A percentile compares a stretch with the other conserved stretches of the same genome.
phyloP scores from a whole-genome alignment of 208 protist genomes.

The Naegleria gruberi region DNA sequence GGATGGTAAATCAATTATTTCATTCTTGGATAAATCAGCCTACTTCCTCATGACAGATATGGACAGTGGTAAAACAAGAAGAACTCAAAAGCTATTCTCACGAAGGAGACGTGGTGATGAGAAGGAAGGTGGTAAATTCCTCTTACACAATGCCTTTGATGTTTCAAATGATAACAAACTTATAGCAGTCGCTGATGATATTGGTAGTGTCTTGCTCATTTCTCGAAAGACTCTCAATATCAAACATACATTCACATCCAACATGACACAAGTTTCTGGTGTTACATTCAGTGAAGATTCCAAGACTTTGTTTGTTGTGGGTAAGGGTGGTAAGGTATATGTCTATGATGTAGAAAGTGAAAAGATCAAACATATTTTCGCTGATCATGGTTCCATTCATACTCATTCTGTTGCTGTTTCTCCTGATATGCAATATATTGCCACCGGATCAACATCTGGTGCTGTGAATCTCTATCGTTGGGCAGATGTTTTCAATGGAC shows the following conservation, averaged over 20 bases:
- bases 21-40: neutral
- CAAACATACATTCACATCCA: neutral
- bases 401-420: neutral
- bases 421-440: neutral
- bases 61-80: neutral
- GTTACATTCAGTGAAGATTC: neutral
- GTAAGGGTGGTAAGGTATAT: neutral
- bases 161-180: neutral
- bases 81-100: neutral
- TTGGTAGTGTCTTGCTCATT: neutral
- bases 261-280: neutral
- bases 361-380: neutral
- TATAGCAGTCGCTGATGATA: neutral
- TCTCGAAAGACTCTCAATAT: neutral
- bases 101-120: neutral
- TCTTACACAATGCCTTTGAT: neutral
- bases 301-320: neutral
- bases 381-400: neutral
- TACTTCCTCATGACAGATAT: neutral
- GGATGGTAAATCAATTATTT: neutral
- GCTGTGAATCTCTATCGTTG: conserved; percentile 1
- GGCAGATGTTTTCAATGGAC: neutral
- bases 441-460: neutral
- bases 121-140: neutral
- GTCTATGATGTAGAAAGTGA: neutral